Conservation (phyloP, 2,329 filamentous ascomycete genomes). For the Beauveria sp. region DNA sequence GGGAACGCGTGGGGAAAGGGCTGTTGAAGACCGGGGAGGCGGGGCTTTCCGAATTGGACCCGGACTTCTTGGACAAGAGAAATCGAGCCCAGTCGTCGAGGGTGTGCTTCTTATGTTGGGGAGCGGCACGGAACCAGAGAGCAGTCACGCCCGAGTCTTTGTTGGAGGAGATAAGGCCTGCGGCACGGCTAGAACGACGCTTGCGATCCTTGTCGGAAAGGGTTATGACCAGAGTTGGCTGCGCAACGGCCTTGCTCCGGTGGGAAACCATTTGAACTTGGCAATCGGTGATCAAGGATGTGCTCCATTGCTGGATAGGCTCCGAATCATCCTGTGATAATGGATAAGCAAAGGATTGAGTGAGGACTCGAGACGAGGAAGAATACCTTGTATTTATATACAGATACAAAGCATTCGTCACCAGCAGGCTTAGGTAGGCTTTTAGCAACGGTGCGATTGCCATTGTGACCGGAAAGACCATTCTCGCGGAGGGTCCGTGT, state of each 20-base stretch:
- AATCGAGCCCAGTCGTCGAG: constrained; percentile 54
- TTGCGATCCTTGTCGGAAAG: constrained; percentile 56
- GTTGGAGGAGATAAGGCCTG: constrained; percentile 43
- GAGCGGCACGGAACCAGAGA: constrained; percentile 49
- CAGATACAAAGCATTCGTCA: constrained; percentile 42
- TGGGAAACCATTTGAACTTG: constrained; percentile 52
- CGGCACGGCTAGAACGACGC: constrained; percentile 55
- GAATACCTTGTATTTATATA: constrained; percentile 50
- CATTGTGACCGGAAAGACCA: constrained; percentile 23
- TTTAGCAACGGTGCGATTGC: constrained; percentile 30
- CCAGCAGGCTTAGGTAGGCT: constrained; percentile 23
- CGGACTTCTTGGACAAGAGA: constrained; percentile 39
- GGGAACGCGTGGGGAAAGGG: constrained; percentile 38
- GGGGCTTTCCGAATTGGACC: constrained; percentile 45
- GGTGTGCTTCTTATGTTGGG: constrained; percentile 42
- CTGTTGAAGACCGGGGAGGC: constrained; percentile 47
- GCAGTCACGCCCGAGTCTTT: constrained; percentile 43
- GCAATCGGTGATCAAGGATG: constrained; percentile 47
- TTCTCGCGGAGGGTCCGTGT: constrained; percentile 24
- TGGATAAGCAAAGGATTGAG: constrained; percentile 12
- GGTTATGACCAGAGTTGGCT: constrained; percentile 52
- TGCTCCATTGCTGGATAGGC: constrained; percentile 45
- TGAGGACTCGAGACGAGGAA: not conserved
- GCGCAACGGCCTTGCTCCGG: constrained; percentile 52
- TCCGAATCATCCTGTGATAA: constrained; percentile 43